Evolutionary conservation across 1,139 yeast species (phyloP).

Genomic region (Yamadazyma songkhlaensis): DNA sequence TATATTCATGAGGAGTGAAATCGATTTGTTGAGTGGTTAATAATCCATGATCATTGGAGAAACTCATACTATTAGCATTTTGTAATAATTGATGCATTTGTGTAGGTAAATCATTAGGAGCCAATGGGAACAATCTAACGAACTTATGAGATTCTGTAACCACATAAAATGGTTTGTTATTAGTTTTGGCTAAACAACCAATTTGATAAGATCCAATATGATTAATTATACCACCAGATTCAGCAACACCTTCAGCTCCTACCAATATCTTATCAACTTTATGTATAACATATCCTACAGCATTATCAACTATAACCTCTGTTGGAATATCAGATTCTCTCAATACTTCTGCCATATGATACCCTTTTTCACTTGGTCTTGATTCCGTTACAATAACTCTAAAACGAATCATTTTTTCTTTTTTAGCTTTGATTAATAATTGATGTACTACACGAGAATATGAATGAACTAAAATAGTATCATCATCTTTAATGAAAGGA

Average conservation of each 20-base stretch:
- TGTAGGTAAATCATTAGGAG: slow-evolving; percentile 87
- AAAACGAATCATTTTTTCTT: slow-evolving; percentile 70
- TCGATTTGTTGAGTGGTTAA: slow-evolving; percentile 57
- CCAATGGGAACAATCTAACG: slow-evolving; percentile 90
- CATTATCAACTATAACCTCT: slow-evolving; percentile 85
- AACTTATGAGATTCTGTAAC: slow-evolving; percentile 95
- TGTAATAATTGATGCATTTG: slow-evolving; percentile 41
- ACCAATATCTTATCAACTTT: slow-evolving; percentile 90
- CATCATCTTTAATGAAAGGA: slow-evolving; percentile 91
- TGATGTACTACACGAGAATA: slow-evolving; percentile 87
- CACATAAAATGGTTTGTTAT: slow-evolving; percentile 91
- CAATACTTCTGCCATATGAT: slow-evolving; percentile 66
- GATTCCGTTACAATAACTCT: slow-evolving; percentile 92
- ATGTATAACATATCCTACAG: slow-evolving; percentile 90
- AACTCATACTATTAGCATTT: slow-evolving; percentile 9
- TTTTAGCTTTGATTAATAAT: slow-evolving; percentile 70
- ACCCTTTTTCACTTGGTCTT: slow-evolving; percentile 81
- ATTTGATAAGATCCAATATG: slow-evolving; percentile 95
- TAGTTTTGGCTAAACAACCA: slow-evolving; percentile 87
- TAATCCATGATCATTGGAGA: slow-evolving; percentile 24
- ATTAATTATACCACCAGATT: slow-evolving; percentile 96
- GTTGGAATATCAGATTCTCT: slow-evolving; percentile 86
- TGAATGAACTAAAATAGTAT: slow-evolving; percentile 85
- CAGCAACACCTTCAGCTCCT: slow-evolving; percentile 99
- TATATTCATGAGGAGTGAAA: slow-evolving; percentile 93